Percentiles rank a stretch among this genome's conserved stretches.
Conservation (phyloP, 129 eudicot species). For the Mikania micrantha region DNA sequence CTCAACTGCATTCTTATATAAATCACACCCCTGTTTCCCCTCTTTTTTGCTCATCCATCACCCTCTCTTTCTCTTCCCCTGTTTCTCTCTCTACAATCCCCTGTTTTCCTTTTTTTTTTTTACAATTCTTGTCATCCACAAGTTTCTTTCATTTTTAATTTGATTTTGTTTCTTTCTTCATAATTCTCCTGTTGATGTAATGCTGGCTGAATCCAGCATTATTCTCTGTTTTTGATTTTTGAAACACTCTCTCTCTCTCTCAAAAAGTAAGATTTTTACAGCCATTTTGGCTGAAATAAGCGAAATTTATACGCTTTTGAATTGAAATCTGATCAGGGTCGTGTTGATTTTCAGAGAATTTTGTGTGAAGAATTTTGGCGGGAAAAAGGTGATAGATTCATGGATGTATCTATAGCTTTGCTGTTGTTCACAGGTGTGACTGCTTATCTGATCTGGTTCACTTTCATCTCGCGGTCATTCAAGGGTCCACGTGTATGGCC, state of each 20-base stretch:
- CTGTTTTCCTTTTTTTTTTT: not conserved
- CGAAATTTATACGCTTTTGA: not conserved
- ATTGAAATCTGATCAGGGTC: slow-evolving; percentile 26
- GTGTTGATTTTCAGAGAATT: slow-evolving; percentile 2
- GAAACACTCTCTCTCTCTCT: not conserved
- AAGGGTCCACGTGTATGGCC: slow-evolving; percentile 97
- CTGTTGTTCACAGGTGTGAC: slow-evolving; percentile 56
- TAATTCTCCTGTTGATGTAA: not conserved
- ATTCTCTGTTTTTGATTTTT: not conserved
- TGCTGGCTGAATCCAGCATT: not conserved
- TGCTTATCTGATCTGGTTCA: slow-evolving; percentile 67
- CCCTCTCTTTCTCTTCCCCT: slow-evolving; percentile 12
- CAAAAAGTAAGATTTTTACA: not conserved
- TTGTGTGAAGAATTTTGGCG: slow-evolving; percentile 26
- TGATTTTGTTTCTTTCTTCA: not conserved
- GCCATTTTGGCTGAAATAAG: slow-evolving; percentile 11
- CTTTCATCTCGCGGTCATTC: slow-evolving; percentile 66
- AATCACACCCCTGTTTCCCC: slow-evolving; percentile 31
- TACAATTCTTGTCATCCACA: not conserved
- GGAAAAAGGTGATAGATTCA: slow-evolving; percentile 23
- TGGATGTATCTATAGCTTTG: slow-evolving; percentile 56
- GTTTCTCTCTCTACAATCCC: not conserved
- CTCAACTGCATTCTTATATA: slow-evolving; percentile 67
- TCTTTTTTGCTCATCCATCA: slow-evolving; percentile 21
- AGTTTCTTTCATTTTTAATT: not conserved